A percentile compares a stretch with the other conserved stretches of the same genome.
Conservation (phyloP, 1,284 basidiomycete genomes). For the Microstroma glucosiphilum region DNA sequence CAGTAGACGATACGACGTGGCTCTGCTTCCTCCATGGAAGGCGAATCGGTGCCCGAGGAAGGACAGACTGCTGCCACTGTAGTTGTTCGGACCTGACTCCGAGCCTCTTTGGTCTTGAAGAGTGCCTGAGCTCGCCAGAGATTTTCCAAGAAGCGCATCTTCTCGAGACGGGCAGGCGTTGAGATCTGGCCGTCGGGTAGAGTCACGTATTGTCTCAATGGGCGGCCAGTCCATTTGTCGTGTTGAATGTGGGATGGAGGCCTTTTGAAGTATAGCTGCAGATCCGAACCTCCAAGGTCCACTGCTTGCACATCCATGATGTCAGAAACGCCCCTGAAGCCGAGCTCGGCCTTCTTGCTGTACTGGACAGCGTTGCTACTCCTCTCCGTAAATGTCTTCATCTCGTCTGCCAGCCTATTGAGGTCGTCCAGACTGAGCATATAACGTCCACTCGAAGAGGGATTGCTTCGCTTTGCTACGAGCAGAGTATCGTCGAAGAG, state of each 20-base stretch:
- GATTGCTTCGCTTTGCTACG: slow-evolving; percentile 76
- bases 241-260: slow-evolving; percentile 27
- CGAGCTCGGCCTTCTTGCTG: slow-evolving; percentile 66
- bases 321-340: slow-evolving; percentile 78
- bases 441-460: slow-evolving; percentile 64
- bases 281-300: slow-evolving; percentile 56
- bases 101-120: slow-evolving; percentile 25
- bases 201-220: slow-evolving; percentile 35
- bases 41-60: slow-evolving; percentile 6
- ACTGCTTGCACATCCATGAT: slow-evolving; percentile 72
- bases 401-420: slow-evolving; percentile 59
- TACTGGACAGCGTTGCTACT: slow-evolving; percentile 43
- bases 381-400: slow-evolving; percentile 47
- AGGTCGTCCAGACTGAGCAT: slow-evolving; percentile 80
- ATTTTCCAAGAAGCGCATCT: slow-evolving; percentile 45
- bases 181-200: slow-evolving; percentile 14
- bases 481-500: slow-evolving; percentile 92
- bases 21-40: slow-evolving; percentile 14
- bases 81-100: slow-evolving; percentile 31
- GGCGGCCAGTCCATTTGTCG: slow-evolving; percentile 31
- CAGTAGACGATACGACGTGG: slow-evolving; percentile 35
- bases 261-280: slow-evolving; percentile 61
- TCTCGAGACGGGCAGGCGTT: slow-evolving; percentile 30
- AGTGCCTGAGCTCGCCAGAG: slow-evolving; percentile 47
- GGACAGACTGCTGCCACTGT: slow-evolving; percentile 21